Conservation (phyloP, 2,329 filamentous ascomycete species). For the Aspergillus pseudonomiae region DNA sequence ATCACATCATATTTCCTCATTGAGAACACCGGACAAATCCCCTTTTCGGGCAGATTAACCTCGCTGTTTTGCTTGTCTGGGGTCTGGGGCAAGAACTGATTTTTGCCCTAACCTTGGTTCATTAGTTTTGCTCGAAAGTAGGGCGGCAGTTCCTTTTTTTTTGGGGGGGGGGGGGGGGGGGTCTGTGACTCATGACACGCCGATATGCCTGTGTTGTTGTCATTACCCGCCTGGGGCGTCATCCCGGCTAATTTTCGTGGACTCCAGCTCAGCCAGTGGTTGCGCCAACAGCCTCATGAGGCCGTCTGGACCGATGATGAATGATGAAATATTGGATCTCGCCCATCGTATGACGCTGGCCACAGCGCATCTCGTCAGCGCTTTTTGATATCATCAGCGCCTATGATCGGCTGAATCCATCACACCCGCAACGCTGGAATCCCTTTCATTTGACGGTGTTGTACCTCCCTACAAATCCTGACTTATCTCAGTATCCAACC, state of each 20-base stretch:
- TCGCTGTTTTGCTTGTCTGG: no score
- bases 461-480: constrained; percentile 8
- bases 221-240: constrained; percentile 16
- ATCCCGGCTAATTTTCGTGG: constrained; percentile 30
- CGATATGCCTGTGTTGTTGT: constrained; percentile 6
- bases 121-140: neutral
- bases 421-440: constrained; percentile 9
- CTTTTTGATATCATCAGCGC: constrained; percentile 12
- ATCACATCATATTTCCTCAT: constrained; percentile 7
- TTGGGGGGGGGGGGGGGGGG: no score
- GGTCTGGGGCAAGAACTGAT: neutral
- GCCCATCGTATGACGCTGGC: constrained; percentile 24
- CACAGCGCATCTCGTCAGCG: constrained; percentile 1
- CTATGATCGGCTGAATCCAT: constrained; percentile 22
- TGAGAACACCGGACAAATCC: neutral
- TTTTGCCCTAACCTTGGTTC: constrained; percentile 3
- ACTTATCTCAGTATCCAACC: constrained; percentile 21
- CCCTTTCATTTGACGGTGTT: constrained; percentile 18
- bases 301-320: constrained; percentile 17
- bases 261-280: constrained; percentile 17
- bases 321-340: constrained; percentile 28
- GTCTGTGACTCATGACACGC: constrained; percentile 22
- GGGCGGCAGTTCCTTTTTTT: neutral
- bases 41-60: neutral
- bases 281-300: constrained; percentile 13